Evolutionary conservation across 1,284 basidiomycete genomes (phyloP), one percentile per base, ranked within the genome.

Genomic region (Veloboletus limbatus): DNA sequence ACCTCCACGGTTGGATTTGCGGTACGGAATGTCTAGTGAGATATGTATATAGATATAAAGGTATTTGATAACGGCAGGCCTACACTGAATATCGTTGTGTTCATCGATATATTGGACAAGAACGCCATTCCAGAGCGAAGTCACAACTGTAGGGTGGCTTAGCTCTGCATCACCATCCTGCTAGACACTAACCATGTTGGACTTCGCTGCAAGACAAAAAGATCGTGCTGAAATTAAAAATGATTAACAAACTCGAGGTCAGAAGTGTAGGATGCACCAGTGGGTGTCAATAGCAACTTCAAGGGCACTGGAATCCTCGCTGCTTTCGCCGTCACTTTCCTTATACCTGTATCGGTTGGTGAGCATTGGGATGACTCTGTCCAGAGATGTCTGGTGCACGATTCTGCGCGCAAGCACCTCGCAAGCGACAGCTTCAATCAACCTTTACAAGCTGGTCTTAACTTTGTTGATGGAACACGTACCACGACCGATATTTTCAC

Each of bases 151-250:
- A 38, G 24, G 21, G 18, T 17, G 22, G 31, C 14, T 63, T 28
- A 56, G 45, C 26, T 31, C 27, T 16, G 22, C 10, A 8, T 40
- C 16, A 8, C 18, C 32, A 20, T 32, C 24, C 9, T 47, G 39
- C 16, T n/a, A 25, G 9, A 24, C 16, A 57, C 71, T 53, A 45
- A 86, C 88, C 82, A 58, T 88, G 77, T 65, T 97, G 93, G 8
- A 90, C 82, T 69, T 97, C 93, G 43, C 69, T 83, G 0, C 90
- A 95, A 7, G 89, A 91, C 33, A 97, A 69, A 68, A 97, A 97
- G 55, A 92, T 86, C 26, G 78, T 75, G 54, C 88, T 89, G 41
- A 3, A 34, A 10, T 52, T 30, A 16, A 35, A 32, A 38, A 40
- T 50, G 25, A 54, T 27, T 38, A 51, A 33, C 18, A 14, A 30